Conservation (phyloP, 2,329 filamentous ascomycete species). For the Pseudopithomyces chartarum region DNA sequence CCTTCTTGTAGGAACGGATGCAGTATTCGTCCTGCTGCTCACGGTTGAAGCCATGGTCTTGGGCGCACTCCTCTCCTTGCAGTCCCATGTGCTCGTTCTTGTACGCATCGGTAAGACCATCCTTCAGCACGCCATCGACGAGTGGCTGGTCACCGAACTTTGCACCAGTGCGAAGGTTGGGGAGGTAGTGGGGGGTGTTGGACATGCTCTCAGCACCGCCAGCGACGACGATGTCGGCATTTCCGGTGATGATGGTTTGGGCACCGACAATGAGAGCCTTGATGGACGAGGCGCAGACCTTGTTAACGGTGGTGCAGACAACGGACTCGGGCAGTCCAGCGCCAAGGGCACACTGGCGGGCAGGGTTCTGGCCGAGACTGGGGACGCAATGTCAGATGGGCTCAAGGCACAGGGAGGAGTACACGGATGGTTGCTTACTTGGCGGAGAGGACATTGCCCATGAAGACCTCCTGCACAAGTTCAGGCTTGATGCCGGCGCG, state of each 20-base stretch:
- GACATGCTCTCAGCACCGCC: conserved; percentile 99
- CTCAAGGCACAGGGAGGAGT: background rate
- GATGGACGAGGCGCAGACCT: conserved; percentile 94
- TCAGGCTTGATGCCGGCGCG: conserved; percentile 85
- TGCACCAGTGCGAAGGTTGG: conserved; percentile 80
- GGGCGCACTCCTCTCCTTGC: conserved; percentile 86
- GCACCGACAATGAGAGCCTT: conserved; percentile 95
- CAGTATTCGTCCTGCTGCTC: conserved; percentile 95
- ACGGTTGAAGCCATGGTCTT: conserved; percentile 79
- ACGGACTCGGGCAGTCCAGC: conserved; percentile 82
- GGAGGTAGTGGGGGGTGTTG: conserved; percentile 94
- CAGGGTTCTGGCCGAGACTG: conserved; percentile 94
- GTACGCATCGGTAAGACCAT: conserved; percentile 93
- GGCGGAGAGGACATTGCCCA: conserved; percentile 96
- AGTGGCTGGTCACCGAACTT: conserved; percentile 93
- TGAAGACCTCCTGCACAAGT: conserved; percentile 94
- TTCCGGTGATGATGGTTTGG: conserved; percentile 97
- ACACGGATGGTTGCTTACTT: conserved; percentile 64
- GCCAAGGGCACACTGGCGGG: conserved; percentile 88
- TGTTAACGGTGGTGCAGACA: conserved; percentile 94
- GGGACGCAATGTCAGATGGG: conserved; percentile 14
- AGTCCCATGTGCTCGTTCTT: conserved; percentile 98
- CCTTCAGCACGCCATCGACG: conserved; percentile 90
- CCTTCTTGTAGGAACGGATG: conserved; percentile 92
- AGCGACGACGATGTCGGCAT: conserved; percentile 88